Evolutionary conservation across 768 basidiomycete genomes (phyloP), one percentile per base, ranked within the genome.

Genomic region (Calocybe gangraenosa): DNA sequence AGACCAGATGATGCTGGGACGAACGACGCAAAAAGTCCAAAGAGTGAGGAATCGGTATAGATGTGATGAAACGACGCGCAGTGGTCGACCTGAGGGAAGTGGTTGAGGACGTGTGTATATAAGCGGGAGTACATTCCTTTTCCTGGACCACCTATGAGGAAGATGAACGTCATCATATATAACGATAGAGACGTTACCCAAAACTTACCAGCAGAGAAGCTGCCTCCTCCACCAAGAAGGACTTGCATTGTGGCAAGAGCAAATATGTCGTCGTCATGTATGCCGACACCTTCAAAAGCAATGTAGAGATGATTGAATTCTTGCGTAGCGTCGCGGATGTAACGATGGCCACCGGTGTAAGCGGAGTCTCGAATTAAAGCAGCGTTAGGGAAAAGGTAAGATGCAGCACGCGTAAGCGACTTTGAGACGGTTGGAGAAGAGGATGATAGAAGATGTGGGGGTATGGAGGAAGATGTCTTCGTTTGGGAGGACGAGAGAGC

Each of bases 81-180:
- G 64, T 93, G 91, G 64, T 98, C 95, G 57, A 98, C 79, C 58
- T 90, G 84, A 40, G 92, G 80, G 70, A 92, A 90, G 59, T 90
- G 87, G 63, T 98, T 97, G 47, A 98, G 82, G 57, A 98, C 92
- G 60, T 92, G 84, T 8, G 92, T 95, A 70, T 98, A 97, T 21
- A 97, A 69, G 19, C 95, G 85, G 25, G 93, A 92, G 74, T 96
- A 98, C 95, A 98, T 98, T 56, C 95, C 95, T 70, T 98, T 98
- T 13, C 95, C 95, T 2, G 95, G 95, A 3, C 95, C 95, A 52
- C 95, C 92, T 78, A 55, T 35, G 18, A 41, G 40, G 30, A 42
- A 54, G 42, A 44, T 40, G 42, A 18, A 40, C 25, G 44, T 32
- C 43, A 36, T 25, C 6, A 25, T 37, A 1, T 11, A 41, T 31